phyloP scores from a whole-genome alignment of 176 grass and related monocot species.

The Juncus inflexus region DNA sequence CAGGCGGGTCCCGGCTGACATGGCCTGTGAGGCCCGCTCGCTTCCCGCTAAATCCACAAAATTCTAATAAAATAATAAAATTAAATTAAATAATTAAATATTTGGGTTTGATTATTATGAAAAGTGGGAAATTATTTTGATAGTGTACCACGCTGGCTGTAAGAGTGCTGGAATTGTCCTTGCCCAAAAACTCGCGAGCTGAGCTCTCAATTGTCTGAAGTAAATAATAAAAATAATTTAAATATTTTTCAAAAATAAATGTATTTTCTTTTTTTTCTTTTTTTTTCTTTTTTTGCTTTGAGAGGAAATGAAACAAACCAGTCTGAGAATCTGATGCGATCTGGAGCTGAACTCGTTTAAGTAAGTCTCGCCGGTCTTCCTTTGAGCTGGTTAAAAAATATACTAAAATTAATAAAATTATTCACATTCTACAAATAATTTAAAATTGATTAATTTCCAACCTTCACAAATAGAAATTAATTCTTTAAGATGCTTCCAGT shows the following conservation, averaged over 20 bases:
- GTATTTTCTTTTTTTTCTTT: slow-evolving; percentile 12
- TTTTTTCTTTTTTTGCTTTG: slow-evolving; percentile 21
- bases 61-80: slow-evolving; percentile 47
- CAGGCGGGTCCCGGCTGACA: slow-evolving; percentile 69
- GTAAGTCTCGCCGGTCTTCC: slow-evolving; percentile 73
- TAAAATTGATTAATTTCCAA: slow-evolving; percentile 18
- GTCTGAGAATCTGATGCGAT: slow-evolving; percentile 92
- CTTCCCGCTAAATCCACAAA: slow-evolving; percentile 96
- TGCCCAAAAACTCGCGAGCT: slow-evolving; percentile 72
- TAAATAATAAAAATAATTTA: slow-evolving; percentile 28
- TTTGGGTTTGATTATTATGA: background rate
- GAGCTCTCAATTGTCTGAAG: slow-evolving; percentile 79
- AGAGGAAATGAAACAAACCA: slow-evolving; percentile 48
- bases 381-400: slow-evolving; percentile 53
- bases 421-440: background rate
- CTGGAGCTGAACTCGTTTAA: slow-evolving; percentile 91
- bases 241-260: slow-evolving; percentile 5
- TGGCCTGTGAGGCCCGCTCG: slow-evolving; percentile 77
- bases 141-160: slow-evolving; percentile 68
- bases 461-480: slow-evolving; percentile 91
- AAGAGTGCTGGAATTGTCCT: slow-evolving; percentile 74
- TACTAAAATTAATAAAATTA: background rate
- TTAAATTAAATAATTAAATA: slow-evolving; percentile 6
- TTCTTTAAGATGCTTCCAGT: slow-evolving; percentile 73
- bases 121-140: background rate